Conservation (phyloP, 2,329 filamentous ascomycete genomes). For the Microdochium bolleyi region DNA sequence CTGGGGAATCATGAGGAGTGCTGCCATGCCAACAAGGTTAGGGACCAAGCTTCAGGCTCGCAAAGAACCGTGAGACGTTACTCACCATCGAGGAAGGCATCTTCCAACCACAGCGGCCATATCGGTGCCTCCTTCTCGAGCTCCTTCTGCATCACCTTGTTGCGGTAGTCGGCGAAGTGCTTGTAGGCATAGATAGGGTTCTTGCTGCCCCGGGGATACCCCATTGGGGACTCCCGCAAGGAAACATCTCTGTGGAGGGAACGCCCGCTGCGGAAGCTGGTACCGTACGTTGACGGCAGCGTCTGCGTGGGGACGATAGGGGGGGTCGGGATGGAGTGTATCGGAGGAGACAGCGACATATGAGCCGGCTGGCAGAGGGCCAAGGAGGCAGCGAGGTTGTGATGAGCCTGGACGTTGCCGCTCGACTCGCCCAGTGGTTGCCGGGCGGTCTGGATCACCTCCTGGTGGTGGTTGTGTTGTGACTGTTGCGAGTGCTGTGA, state of each 20-base stretch:
- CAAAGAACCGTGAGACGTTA: background rate
- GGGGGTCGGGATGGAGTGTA: constrained; percentile 30
- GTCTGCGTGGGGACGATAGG: constrained; percentile 42
- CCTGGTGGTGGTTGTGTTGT: constrained; percentile 27
- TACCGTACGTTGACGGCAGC: constrained; percentile 38
- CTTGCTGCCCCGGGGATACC: constrained; percentile 22
- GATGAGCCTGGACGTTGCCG: constrained; percentile 38
- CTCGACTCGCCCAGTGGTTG: constrained; percentile 44
- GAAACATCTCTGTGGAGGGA: constrained; percentile 24
- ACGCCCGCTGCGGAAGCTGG: constrained; percentile 21
- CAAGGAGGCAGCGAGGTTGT: constrained; percentile 21
- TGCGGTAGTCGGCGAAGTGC: constrained; percentile 58
- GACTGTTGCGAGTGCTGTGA: background rate
- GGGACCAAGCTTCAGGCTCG: background rate
- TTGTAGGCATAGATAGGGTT: constrained; percentile 57
- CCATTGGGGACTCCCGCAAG: constrained; percentile 21
- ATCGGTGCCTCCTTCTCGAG: constrained; percentile 49
- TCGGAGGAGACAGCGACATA: constrained; percentile 32
- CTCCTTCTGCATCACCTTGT: constrained; percentile 56
- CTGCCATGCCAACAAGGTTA: constrained; percentile 23
- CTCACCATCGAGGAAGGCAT: constrained; percentile 61
- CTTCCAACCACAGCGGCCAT: constrained; percentile 56
- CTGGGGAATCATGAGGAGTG: constrained; percentile 55
- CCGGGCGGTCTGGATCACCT: constrained; percentile 23
- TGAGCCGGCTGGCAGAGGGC: constrained; percentile 35